Base-by-base conservation (phyloP, 176 grass and related monocot species). In the Carex scoparia region DNA sequence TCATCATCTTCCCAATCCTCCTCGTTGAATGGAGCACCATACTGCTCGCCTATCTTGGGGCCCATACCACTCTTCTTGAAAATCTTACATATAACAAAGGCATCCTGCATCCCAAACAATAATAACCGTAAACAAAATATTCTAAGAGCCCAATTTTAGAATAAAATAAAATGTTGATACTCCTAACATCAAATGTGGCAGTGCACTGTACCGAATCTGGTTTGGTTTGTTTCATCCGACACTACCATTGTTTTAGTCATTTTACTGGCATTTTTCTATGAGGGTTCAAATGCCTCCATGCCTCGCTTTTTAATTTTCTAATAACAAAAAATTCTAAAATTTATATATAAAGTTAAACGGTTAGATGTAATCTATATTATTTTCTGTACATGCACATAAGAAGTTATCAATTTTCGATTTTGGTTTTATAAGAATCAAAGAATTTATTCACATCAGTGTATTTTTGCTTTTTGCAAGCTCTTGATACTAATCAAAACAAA, bases 61-160 rank as follows among this genome's bases (percentile, higher is more conserved):
- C 96, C 96, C 71, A 89, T 61, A 46, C 96, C 96, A 88, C 93
- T 99, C 90, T 95, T 99, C 64, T 99, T 81, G 80, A 99, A 99
- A 81, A 99, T 92, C 79, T 99, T 99, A 88, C 93, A 95, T 28
- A 99, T 80, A 0, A 95, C 88, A 75, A 88, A 95, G 81, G 90
- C 81, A 88, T 94, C 93, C 96, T 99, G 83, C 66, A 79, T 51
- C 53, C 2, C 10, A 75, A 11, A 30, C 11, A 75, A 4, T 75
- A 53, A 75, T 27, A 54, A 54, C 71, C 42, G 31, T 27, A 75
- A 19, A 23, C 12, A 11, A 51, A 51, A 11, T 51, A 51, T 11
- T 10, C 46, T 57, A 78, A 57, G 23, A 35, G 27, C 10, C 28
- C 74, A 56, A 35, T 31, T 75, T 53, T 53, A 79, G 13, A 79